Evolutionary conservation across 192 early-diverging fungal species (phyloP).

Genomic region (Backusella psychrophila): DNA sequence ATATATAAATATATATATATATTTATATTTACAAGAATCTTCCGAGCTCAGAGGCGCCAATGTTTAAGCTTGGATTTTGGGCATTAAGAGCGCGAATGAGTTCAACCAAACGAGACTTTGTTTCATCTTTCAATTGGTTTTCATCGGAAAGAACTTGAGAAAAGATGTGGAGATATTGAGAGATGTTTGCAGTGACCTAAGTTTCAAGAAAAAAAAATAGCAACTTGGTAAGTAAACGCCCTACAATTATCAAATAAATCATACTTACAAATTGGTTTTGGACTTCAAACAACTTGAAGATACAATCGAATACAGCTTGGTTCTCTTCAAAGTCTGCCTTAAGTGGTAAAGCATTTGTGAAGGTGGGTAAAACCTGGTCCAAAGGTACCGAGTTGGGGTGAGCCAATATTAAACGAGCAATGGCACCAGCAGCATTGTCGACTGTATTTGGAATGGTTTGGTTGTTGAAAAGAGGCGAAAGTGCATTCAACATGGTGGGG

Average conservation of each 20-base stretch:
- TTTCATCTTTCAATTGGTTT: slow-evolving; percentile 54
- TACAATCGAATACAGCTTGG: slow-evolving; percentile 65
- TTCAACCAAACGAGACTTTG: slow-evolving; percentile 53
- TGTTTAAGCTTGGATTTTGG: slow-evolving; percentile 41
- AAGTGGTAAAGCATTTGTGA: slow-evolving; percentile 67
- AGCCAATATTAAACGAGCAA: slow-evolving; percentile 70
- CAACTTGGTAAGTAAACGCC: neutral
- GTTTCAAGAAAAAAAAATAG: neutral
- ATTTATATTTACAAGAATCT: slow-evolving; percentile 23
- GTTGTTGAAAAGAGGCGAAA: slow-evolving; percentile 60
- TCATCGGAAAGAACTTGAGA: slow-evolving; percentile 52
- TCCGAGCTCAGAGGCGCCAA: slow-evolving; percentile 29
- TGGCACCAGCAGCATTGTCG: slow-evolving; percentile 80
- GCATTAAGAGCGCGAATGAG: slow-evolving; percentile 50
- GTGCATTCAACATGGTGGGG: slow-evolving; percentile 51
- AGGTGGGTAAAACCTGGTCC: slow-evolving; percentile 65
- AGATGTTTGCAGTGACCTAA: slow-evolving; percentile 47
- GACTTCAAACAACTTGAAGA: slow-evolving; percentile 61
- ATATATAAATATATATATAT: neutral
- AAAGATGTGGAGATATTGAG: slow-evolving; percentile 54
- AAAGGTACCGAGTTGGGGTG: slow-evolving; percentile 68
- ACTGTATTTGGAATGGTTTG: slow-evolving; percentile 49
- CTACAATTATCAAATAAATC: neutral
- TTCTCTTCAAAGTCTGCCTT: slow-evolving; percentile 77
- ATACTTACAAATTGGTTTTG: slow-evolving; percentile 46